Evolutionary conservation across 257 asterid species (phyloP), one percentile per base, ranked within the genome.

Genomic region (Leonotis leonurus): DNA sequence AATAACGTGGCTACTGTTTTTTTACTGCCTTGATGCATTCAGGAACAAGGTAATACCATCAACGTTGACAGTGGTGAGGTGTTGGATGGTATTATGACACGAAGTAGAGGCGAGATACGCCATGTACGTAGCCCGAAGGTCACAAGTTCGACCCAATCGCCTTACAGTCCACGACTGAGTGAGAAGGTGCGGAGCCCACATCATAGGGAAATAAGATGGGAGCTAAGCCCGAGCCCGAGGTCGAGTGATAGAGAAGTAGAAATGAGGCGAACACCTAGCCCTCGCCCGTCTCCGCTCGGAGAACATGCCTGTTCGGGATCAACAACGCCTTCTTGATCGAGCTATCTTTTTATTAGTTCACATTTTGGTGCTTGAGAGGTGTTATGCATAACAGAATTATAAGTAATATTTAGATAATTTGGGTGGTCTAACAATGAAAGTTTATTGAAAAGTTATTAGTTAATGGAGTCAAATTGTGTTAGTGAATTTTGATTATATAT

Each of bases 61-160:
- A 74, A 41, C 49, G 53, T 78, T 36, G 90, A 88, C 56, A 76
- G 84, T 13, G 74, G 81, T 30, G 98, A 91, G 71, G 67, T 81
- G 24, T 70, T 90, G 17, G 98, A 88, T 54, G 91, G 77, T 45
- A 82, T 91, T 3, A 76, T 91, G 45, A 91, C 98, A 24, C 77
- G 98, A 75, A 82, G 98, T 71, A 94, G 94, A 26, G 98, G 96
- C 10, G 96, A 91, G 75, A 82, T 91, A 4, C 82, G 93, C 6
- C 95, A 70, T 17, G 62, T 80, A 5, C 72, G 79, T 48, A 91
- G 96, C 71, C 96, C 96, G 3, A 82, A 75, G 73, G 69, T 85
- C 22, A 88, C 82, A 12, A 90, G 96, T 68, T 78, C 91, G 14
- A 83, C 83, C 4, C 82, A 82, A 25, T 74, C 86, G 6, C 80